These are phyloP conservation scores for Juncus inflexus DNA, from an alignment of 176 grass and related monocot genomes.

Conservation along the genomic window DNA sequence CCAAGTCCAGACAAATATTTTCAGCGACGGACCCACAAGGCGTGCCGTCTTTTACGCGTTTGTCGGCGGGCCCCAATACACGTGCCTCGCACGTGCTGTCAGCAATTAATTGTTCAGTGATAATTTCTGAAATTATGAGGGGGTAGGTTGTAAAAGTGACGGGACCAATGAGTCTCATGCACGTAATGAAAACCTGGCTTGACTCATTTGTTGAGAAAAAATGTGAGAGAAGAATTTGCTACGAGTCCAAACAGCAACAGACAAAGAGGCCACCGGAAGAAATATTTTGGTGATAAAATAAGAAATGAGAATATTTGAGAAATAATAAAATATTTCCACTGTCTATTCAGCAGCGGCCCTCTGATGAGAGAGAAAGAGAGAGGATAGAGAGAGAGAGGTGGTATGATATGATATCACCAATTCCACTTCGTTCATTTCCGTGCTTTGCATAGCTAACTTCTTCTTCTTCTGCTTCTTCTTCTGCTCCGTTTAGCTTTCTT, in stretches of 20 bases:
- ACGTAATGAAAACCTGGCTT: not conserved
- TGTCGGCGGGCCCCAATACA: slow-evolving; percentile 20
- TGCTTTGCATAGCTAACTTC: slow-evolving; percentile 26
- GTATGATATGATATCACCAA: slow-evolving; percentile 23
- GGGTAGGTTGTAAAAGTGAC: not conserved
- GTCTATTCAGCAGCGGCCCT: slow-evolving; percentile 15
- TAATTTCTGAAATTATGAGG: not conserved
- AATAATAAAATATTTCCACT: slow-evolving; percentile 27
- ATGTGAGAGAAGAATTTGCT: slow-evolving; percentile 3
- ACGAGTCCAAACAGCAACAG: slow-evolving; percentile 21
- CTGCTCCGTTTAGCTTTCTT: not conserved
- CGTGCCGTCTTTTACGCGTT: slow-evolving; percentile 17
- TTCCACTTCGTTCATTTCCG: slow-evolving; percentile 25
- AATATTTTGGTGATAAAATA: slow-evolving; percentile 25
- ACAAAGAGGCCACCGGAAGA: slow-evolving; percentile 14
- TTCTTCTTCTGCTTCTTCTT: slow-evolving; percentile 29
- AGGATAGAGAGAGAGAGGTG: slow-evolving; percentile 9
- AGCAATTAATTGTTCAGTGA: too few species aligned
- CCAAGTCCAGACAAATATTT: not conserved
- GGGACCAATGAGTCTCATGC: not conserved
- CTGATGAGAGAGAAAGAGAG: not conserved
- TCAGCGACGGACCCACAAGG: slow-evolving; percentile 4
- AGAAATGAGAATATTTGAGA: not conserved
- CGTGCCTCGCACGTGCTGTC: slow-evolving; percentile 19
- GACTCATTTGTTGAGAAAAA: slow-evolving; percentile 8